Evolutionary conservation across 106 monocot species (phyloP).

Genomic region (Dioscorea zingiberensis): DNA sequence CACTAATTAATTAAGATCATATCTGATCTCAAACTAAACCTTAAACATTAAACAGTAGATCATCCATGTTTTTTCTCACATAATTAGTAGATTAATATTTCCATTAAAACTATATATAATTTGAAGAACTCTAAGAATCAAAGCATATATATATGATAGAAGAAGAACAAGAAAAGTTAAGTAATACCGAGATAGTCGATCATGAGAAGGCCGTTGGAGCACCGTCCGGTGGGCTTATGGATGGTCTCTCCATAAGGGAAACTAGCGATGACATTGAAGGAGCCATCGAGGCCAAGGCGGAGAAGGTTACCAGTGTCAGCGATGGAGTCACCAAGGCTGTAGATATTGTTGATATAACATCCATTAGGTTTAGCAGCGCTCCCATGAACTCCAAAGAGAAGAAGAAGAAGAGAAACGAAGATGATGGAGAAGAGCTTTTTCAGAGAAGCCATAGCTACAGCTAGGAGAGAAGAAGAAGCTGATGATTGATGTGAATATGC

Average conservation of each 20-base stretch:
- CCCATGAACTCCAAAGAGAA: no score
- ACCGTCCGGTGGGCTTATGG: slow-evolving; percentile 38
- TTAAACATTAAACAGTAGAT: no score
- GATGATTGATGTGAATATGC: no score
- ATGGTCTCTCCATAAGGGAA: slow-evolving; percentile 39
- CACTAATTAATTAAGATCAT: no score
- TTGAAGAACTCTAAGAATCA: not conserved
- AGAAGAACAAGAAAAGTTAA: not conserved
- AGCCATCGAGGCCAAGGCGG: slow-evolving; percentile 5
- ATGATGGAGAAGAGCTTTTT: no score
- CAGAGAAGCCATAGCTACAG: no score
- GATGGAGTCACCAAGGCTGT: slow-evolving; percentile 56
- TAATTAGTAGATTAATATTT: not conserved
- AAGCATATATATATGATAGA: not conserved
- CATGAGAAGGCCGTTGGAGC: slow-evolving; percentile 48
- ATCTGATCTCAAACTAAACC: no score
- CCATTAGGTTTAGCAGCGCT: no score
- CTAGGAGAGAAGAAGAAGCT: no score
- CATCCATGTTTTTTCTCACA: no score
- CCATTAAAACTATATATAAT: not conserved
- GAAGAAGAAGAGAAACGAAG: no score
- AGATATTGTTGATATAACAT: slow-evolving; percentile 25
- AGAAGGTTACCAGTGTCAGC: slow-evolving; percentile 54
- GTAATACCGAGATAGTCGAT: slow-evolving; percentile 41
- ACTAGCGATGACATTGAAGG: slow-evolving; percentile 19